Evolutionary conservation across 352 stramenopile species (phyloP).

Genomic region (Globisporangium emineosum): DNA sequence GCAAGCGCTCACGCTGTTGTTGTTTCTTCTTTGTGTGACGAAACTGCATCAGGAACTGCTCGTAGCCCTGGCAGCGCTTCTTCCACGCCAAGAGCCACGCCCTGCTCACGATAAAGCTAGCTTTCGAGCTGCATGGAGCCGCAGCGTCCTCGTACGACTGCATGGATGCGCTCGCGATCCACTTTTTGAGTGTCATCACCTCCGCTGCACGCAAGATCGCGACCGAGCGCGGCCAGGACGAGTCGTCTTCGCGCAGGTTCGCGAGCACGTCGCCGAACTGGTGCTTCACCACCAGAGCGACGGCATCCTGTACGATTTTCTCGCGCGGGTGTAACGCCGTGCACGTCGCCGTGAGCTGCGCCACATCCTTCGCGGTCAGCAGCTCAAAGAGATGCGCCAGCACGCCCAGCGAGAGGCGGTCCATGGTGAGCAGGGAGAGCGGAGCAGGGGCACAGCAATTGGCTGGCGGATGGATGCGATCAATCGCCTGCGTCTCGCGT

Average conservation of each 20-base stretch:
- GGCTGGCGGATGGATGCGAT: not conserved
- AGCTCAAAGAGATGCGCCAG: conserved; percentile 63
- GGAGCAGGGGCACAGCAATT: not conserved
- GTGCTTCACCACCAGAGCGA: conserved; percentile 56
- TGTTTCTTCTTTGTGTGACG: conserved; percentile 65
- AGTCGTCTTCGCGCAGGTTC: conserved; percentile 49
- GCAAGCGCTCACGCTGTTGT: conserved; percentile 33
- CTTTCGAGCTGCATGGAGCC: conserved; percentile 23
- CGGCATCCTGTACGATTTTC: conserved; percentile 39
- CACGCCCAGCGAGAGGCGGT: conserved; percentile 49
- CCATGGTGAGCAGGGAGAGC: conserved; percentile 36
- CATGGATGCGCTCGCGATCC: conserved; percentile 34
- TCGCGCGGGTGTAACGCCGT: conserved; percentile 33
- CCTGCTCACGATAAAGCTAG: conserved; percentile 62
- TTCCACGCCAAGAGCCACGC: conserved; percentile 74
- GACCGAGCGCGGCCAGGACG: conserved; percentile 57
- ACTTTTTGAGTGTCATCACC: conserved; percentile 57
- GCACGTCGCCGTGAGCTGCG: conserved; percentile 44
- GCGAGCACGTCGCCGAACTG: conserved; percentile 47
- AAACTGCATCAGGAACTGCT: conserved; percentile 78
- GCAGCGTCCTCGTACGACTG: conserved; percentile 40
- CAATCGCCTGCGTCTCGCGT: not conserved
- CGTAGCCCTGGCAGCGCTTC: conserved; percentile 63
- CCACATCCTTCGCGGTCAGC: conserved; percentile 53
- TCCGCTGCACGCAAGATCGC: conserved; percentile 58